Percentiles rank a stretch among this genome's conserved stretches.
Conservation (phyloP, 2,329 filamentous ascomycete species). For the Nigrograna mackinnonii region DNA sequence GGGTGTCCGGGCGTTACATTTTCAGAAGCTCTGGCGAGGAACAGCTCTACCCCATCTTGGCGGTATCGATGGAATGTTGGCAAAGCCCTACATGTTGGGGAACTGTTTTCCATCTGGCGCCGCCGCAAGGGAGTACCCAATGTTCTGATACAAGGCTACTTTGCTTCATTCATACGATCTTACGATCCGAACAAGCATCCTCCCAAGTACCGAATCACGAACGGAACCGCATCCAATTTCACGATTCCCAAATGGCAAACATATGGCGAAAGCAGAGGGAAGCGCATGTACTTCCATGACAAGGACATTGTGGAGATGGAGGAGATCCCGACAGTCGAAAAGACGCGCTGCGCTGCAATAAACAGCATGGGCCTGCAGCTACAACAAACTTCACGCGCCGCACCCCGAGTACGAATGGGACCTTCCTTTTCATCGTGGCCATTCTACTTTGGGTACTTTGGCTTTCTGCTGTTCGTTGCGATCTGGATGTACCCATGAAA, state of each 20-base stretch:
- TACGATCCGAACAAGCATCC: constrained; percentile 45
- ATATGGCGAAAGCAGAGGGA: constrained; percentile 18
- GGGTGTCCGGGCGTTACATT: constrained; percentile 51
- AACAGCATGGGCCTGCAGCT: constrained; percentile 28
- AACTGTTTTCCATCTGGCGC: constrained; percentile 43
- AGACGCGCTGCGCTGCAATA: constrained; percentile 25
- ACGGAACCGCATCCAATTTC: constrained; percentile 17
- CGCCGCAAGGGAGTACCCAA: constrained; percentile 32
- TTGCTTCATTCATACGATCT: constrained; percentile 47
- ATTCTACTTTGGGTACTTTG: too few relatives aligned
- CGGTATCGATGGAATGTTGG: constrained; percentile 55
- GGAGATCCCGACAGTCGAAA: constrained; percentile 21
- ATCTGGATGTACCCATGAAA: too few relatives aligned
- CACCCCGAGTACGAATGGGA: not conserved
- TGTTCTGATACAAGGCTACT: constrained; percentile 44
- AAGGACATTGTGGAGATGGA: constrained; percentile 34
- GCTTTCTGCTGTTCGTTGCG: too few relatives aligned
- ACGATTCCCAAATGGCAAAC: constrained; percentile 30
- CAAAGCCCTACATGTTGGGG: constrained; percentile 41
- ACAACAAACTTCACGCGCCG: too few relatives aligned
- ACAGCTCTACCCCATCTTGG: constrained; percentile 40
- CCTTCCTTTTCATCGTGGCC: too few relatives aligned
- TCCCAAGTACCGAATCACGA: constrained; percentile 17
- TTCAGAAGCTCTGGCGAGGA: constrained; percentile 33
- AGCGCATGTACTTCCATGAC: constrained; percentile 30